Base-by-base conservation (phyloP, 805 yeast species). In the Starmerella geochares region DNA sequence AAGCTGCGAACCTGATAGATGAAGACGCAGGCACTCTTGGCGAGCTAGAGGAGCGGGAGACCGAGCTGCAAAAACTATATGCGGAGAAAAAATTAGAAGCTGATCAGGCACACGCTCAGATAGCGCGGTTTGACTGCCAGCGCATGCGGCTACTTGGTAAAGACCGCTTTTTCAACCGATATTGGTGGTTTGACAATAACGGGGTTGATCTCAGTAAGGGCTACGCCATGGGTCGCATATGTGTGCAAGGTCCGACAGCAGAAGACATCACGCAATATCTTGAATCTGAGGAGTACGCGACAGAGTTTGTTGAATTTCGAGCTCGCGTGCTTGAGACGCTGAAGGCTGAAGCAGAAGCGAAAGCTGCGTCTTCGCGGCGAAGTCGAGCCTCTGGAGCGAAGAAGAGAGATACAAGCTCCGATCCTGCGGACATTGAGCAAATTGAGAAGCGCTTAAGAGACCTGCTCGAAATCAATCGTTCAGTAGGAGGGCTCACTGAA, bases 121-220 rank as follows among this genome's bases (percentile, higher is more conserved):
- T 92, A 21, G 54, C 63, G 4, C 54, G 54, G 10, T 55, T 63
- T 16, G 95, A 88, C 60, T 73, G 81, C 52, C 95, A 86, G 62
- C 68, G 97, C 50, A 73, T 87, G 43, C 76, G 76, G 48, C 71
- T 78, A 27, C 68, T 92, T 24, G 98, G 98, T 2, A 74, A 79
- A 51, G 98, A 92, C 65, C 70, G 95, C 46, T 76, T 77, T 51
- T 87, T 72, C 64, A 92, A 92, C 67, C 72, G 88, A 56, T 92
- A 90, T 64, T 92, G 95, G 94, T 92, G 95, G 95, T 79, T 87
- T 62, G 97, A 90, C 60, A 73, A 74, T 54, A 82, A 83, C 60
- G 98, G 97, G 0, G 70, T 86, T 43, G 46, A 20, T 28, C 20
- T 17, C 25, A 36, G n/a, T 13, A 37, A 27, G 21, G 39, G 46